Conservation (phyloP, 345 rosid species). For the Excoecaria cochinchinensis region DNA sequence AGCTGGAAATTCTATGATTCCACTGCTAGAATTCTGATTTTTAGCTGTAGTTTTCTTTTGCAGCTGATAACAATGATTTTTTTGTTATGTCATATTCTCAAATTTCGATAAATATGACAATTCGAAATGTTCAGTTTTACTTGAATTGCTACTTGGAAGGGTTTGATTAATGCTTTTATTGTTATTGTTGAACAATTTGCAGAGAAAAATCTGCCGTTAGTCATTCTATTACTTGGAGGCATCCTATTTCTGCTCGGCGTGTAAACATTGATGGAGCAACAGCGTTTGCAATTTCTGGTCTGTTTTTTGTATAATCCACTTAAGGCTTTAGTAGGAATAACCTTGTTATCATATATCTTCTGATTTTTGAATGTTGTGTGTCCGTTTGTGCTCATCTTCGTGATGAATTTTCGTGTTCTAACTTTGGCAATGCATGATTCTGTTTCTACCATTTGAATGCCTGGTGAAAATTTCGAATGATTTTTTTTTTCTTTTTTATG, state of each 20-base stretch:
- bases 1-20: not conserved
- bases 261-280: slow-evolving; percentile 65
- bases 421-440: not conserved
- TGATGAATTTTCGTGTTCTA: not conserved
- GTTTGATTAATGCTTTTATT: not conserved
- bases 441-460: not conserved
- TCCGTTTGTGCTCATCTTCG: not conserved
- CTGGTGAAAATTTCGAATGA: not conserved
- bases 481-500: not conserved
- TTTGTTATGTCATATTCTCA: no score
- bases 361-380: not conserved
- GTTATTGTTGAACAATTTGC: not conserved
- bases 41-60: not conserved
- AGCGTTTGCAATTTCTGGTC: slow-evolving; percentile 81
- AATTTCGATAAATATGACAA: no score
- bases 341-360: not conserved
- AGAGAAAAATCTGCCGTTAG: slow-evolving; percentile 87
- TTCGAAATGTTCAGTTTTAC: no score
- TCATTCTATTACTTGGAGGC: slow-evolving; percentile 80
- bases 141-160: no score
- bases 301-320: slow-evolving; percentile 12
- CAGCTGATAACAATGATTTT: not conserved
- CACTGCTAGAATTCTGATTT: not conserved
- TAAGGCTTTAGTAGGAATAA: not conserved
- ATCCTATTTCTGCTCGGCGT: slow-evolving; percentile 55